Evolutionary conservation across 2,329 filamentous ascomycete genomes (phyloP).

Genomic region (Epichloe hybrida): DNA sequence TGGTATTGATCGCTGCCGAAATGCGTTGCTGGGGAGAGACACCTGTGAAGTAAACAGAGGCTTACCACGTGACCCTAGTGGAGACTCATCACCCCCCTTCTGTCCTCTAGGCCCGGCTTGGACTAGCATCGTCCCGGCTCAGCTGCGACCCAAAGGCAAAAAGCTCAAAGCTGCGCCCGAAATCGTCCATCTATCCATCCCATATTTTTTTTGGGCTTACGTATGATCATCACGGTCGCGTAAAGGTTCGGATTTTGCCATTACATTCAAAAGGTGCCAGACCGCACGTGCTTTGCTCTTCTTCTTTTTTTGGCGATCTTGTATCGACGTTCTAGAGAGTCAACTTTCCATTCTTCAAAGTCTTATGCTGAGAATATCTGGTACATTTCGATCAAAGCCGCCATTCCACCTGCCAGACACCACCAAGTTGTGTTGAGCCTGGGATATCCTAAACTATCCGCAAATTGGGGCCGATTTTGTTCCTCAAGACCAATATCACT

Average conservation of each 20-base stretch:
- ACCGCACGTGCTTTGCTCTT: neutral
- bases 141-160: neutral
- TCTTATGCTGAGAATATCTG: neutral
- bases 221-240: neutral
- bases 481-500: too few species aligned
- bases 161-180: neutral
- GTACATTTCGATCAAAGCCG: neutral
- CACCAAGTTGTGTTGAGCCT: neutral
- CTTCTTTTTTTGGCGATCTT: neutral
- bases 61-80: constrained; percentile 9
- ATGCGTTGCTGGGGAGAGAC: constrained; percentile 15
- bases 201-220: neutral
- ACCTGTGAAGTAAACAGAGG: constrained; percentile 18
- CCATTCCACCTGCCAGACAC: neutral
- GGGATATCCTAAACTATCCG: neutral
- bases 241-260: neutral
- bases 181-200: neutral
- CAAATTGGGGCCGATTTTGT: too few species aligned
- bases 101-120: neutral
- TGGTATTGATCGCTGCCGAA: constrained; percentile 6
- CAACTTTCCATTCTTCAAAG: neutral
- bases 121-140: neutral
- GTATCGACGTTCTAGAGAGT: neutral
- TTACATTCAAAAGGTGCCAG: neutral
- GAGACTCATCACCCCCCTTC: neutral